Percentiles rank a stretch among this genome's conserved stretches.
phyloP scores from a whole-genome alignment of 2,329 filamentous ascomycete genomes.

The Grosmannia huntii region DNA sequence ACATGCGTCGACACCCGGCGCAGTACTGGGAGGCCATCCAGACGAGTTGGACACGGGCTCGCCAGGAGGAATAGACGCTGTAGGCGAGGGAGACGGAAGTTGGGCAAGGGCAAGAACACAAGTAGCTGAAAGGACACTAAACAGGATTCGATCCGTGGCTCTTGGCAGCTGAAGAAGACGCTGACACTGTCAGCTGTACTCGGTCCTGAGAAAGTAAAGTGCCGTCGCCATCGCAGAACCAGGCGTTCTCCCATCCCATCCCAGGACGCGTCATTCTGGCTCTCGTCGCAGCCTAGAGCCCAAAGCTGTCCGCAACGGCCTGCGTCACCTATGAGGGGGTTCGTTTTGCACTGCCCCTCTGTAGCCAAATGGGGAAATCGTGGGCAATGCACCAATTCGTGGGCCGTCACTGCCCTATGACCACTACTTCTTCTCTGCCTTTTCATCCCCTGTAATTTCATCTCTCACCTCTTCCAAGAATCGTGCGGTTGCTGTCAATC shows the following conservation, averaged over 20 bases:
- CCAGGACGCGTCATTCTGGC: background rate
- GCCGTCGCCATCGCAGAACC: too few species aligned
- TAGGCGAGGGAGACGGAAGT: too few species aligned
- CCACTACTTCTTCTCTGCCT: background rate
- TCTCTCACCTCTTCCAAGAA: background rate
- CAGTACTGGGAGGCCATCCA: slow-evolving; percentile 2
- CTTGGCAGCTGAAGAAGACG: too few species aligned
- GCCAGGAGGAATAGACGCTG: too few species aligned
- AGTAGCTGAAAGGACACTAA: too few species aligned
- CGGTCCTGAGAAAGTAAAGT: too few species aligned
- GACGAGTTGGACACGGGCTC: background rate
- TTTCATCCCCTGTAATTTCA: background rate
- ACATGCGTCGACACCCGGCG: background rate
- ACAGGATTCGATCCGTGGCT: too few species aligned
- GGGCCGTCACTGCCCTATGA: background rate
- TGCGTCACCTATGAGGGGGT: background rate
- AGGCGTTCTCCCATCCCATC: too few species aligned
- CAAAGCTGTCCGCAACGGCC: background rate
- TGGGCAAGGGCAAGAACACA: too few species aligned
- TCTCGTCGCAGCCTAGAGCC: background rate
- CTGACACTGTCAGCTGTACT: too few species aligned
- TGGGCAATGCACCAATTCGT: background rate
- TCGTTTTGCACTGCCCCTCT: background rate
- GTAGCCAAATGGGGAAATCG: background rate
- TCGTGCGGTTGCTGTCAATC: background rate